These are phyloP conservation scores for Diaporthe velutina DNA, from an alignment of 2,329 filamentous ascomycete genomes.

Conservation along the genomic window DNA sequence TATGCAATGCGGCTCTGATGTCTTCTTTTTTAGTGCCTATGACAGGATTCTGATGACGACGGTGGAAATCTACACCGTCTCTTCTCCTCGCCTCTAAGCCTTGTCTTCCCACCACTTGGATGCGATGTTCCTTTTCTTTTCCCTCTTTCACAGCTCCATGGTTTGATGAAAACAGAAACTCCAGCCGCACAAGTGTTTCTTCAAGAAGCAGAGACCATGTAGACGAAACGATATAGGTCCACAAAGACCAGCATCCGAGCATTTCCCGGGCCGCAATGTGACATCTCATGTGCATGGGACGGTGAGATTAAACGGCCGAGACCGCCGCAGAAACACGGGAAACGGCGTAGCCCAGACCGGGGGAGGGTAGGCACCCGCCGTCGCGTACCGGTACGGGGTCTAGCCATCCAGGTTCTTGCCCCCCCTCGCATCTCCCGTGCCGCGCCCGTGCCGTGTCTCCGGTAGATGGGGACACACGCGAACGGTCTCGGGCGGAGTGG, in stretches of 20 bases:
- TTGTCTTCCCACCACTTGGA: background rate
- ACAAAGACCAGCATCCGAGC: background rate
- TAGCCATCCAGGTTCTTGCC: background rate
- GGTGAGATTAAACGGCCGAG: background rate
- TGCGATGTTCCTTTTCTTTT: background rate
- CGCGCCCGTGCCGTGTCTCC: constrained; percentile 23
- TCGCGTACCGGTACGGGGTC: background rate
- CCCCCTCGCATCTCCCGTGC: constrained; percentile 1
- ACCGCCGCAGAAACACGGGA: constrained; percentile 10
- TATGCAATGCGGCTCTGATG: background rate
- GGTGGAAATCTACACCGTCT: rapidly evolving
- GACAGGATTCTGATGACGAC: background rate
- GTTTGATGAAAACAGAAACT: background rate
- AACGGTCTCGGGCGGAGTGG: background rate
- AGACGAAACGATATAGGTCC: background rate
- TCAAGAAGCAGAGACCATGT: background rate
- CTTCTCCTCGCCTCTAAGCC: background rate
- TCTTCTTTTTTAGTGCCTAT: background rate
- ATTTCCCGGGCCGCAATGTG: background rate
- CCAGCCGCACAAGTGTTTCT: background rate
- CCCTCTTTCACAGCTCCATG: background rate
- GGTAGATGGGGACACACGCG: constrained; percentile 8
- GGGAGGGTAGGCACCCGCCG: too few species aligned
- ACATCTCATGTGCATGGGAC: background rate
- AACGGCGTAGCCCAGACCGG: background rate